Conservation (phyloP, 805 yeast genomes). For the Blastobotrys robertii region DNA sequence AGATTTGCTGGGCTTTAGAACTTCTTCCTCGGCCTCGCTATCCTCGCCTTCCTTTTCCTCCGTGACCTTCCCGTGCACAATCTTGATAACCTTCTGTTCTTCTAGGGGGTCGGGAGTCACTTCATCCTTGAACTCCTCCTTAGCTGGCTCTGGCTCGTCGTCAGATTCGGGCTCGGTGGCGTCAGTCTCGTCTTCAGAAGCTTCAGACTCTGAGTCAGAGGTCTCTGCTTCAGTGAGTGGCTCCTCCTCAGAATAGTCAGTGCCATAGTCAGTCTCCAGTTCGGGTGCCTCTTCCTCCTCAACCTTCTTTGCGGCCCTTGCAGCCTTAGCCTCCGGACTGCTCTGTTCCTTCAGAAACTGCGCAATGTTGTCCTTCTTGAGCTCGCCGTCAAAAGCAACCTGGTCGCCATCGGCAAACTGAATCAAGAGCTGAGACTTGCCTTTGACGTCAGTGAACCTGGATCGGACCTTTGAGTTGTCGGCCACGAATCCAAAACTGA, state of each 20-base stretch:
- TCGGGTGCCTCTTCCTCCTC: not conserved
- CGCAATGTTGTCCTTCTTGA: slow-evolving; percentile 18
- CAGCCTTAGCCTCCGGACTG: not conserved
- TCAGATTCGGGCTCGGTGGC: not conserved
- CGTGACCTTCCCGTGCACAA: too few species aligned
- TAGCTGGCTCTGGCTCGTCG: not conserved
- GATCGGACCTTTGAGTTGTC: slow-evolving; percentile 20
- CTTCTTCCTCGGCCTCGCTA: too few species aligned
- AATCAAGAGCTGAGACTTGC: slow-evolving; percentile 19
- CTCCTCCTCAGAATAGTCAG: not conserved
- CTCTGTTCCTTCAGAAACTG: slow-evolving; percentile 16
- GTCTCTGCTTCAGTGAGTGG: not conserved
- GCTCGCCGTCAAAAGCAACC: slow-evolving; percentile 22
- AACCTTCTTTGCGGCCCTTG: not conserved
- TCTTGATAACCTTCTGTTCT: too few species aligned
- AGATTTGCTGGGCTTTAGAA: too few species aligned
- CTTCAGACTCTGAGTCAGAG: not conserved
- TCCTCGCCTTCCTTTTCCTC: too few species aligned
- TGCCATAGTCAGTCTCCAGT: not conserved
- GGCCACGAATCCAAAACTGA: slow-evolving; percentile 21
- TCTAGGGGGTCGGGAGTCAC: not conserved
- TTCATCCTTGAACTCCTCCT: not conserved
- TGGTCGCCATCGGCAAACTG: slow-evolving; percentile 15
- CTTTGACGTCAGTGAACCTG: slow-evolving; percentile 15
- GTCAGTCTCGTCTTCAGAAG: not conserved